Conservation (phyloP, 2,329 filamentous ascomycete genomes). For the Chaetomiaceae sp. region DNA sequence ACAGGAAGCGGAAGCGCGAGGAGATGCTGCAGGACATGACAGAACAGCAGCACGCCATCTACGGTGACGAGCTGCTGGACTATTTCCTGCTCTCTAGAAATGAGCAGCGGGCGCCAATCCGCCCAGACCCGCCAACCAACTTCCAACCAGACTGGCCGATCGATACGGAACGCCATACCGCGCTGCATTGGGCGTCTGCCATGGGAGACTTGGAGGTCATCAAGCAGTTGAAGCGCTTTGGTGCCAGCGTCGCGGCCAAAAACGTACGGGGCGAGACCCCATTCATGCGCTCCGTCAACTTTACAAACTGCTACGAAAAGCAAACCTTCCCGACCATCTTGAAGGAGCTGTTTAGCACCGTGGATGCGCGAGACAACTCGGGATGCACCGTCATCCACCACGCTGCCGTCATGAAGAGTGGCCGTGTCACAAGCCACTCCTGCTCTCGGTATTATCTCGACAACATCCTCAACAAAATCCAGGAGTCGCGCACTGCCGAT, state of each 20-base stretch:
- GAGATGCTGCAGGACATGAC: slow-evolving; percentile 58
- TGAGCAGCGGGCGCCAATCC: slow-evolving; percentile 63
- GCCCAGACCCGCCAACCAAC: slow-evolving; percentile 74
- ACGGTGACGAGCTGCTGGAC: slow-evolving; percentile 88
- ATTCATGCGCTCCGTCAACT: slow-evolving; percentile 88
- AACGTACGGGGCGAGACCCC: slow-evolving; percentile 80
- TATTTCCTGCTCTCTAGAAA: slow-evolving; percentile 89
- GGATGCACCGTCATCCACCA: slow-evolving; percentile 92
- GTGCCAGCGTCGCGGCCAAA: slow-evolving; percentile 66
- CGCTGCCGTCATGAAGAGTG: slow-evolving; percentile 81
- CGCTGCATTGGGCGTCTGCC: slow-evolving; percentile 92
- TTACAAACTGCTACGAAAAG: slow-evolving; percentile 96
- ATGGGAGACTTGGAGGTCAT: slow-evolving; percentile 96
- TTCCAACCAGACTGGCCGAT: slow-evolving; percentile 91
- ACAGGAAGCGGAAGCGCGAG: slow-evolving; percentile 73
- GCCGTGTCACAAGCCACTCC: slow-evolving; percentile 74
- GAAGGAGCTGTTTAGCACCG: slow-evolving; percentile 75
- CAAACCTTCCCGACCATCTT: slow-evolving; percentile 82
- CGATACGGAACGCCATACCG: slow-evolving; percentile 86
- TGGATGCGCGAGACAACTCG: slow-evolving; percentile 72
- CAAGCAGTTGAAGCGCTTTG: slow-evolving; percentile 76
- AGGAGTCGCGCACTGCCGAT: slow-evolving; percentile 68
- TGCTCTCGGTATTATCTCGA: slow-evolving; percentile 93
- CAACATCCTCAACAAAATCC: slow-evolving; percentile 79
- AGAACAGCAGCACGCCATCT: slow-evolving; percentile 82